These are phyloP conservation scores for Senecio squalidus DNA, from an alignment of 140 eudicot species.

Conservation along the genomic window DNA sequence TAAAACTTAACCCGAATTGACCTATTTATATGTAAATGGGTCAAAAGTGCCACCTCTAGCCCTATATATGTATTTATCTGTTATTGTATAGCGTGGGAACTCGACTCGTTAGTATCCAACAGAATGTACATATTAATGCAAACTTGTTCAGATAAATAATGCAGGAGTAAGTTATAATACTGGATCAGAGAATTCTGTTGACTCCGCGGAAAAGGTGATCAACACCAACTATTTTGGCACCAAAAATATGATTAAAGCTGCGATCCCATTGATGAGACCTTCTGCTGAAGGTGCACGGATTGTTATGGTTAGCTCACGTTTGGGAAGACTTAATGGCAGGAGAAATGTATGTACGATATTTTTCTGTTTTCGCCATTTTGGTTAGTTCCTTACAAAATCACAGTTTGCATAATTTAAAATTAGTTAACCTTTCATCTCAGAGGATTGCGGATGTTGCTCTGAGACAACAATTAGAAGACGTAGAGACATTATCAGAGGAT, in stretches of 20 bases:
- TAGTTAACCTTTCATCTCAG: too few relatives aligned
- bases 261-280: slow-evolving; percentile 78
- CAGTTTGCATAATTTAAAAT: too few relatives aligned
- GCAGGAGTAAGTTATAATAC: slow-evolving; percentile 73
- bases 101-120: not conserved
- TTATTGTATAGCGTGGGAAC: not conserved
- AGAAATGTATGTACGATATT: slow-evolving; percentile 59
- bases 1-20: not conserved
- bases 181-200: slow-evolving; percentile 80
- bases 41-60: not conserved
- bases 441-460: slow-evolving; percentile 54
- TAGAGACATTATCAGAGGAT: slow-evolving; percentile 63
- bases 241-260: slow-evolving; percentile 63
- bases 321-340: slow-evolving; percentile 85
- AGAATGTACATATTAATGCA: slow-evolving; percentile 7
- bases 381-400: too few relatives aligned
- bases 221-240: slow-evolving; percentile 73
- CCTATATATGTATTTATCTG: not conserved
- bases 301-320: slow-evolving; percentile 75
- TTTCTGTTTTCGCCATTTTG: too few relatives aligned
- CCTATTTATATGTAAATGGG: not conserved
- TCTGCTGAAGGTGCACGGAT: slow-evolving; percentile 85
- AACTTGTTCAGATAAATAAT: slow-evolving; percentile 60
- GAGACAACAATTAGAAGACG: slow-evolving; percentile 66
- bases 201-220: slow-evolving; percentile 71